Evolutionary conservation across 768 basidiomycete genomes (phyloP).

Genomic region (Kwoniella botswanensis): DNA sequence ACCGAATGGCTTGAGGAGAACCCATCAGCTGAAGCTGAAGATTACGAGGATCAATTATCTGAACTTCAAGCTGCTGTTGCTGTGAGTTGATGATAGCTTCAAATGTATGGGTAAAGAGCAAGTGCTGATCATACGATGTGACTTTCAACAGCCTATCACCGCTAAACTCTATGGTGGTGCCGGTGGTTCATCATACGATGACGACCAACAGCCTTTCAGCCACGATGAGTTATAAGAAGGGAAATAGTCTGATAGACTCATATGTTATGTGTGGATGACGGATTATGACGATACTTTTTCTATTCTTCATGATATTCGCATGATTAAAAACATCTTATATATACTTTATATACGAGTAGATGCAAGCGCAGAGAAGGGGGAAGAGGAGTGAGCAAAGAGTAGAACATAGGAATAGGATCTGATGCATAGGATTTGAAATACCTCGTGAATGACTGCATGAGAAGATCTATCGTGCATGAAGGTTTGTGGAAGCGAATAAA

Average conservation of each 20-base stretch:
- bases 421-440: conserved; percentile 12
- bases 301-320: conserved; percentile 1
- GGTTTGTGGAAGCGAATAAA: background rate
- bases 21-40: conserved; percentile 75
- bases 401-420: background rate
- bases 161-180: conserved; percentile 67
- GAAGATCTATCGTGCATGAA: too few relatives aligned
- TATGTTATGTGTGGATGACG: conserved; percentile 4
- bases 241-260: background rate
- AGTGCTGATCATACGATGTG: conserved; percentile 10
- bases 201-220: conserved; percentile 61
- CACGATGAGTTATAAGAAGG: conserved; percentile 66
- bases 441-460: background rate
- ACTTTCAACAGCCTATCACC: conserved; percentile 70
- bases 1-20: conserved; percentile 91
- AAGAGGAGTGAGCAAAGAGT: background rate
- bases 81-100: conserved; percentile 25
- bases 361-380: background rate
- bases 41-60: conserved; percentile 86
- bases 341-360: conserved; percentile 6
- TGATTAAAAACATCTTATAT: background rate
- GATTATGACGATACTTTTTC: background rate
- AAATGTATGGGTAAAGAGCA: background rate
- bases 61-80: conserved; percentile 56
- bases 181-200: conserved; percentile 59